These are phyloP conservation scores for Eugenia klotzschiana DNA, from an alignment of 441 rosid species.

Conservation along the genomic window DNA sequence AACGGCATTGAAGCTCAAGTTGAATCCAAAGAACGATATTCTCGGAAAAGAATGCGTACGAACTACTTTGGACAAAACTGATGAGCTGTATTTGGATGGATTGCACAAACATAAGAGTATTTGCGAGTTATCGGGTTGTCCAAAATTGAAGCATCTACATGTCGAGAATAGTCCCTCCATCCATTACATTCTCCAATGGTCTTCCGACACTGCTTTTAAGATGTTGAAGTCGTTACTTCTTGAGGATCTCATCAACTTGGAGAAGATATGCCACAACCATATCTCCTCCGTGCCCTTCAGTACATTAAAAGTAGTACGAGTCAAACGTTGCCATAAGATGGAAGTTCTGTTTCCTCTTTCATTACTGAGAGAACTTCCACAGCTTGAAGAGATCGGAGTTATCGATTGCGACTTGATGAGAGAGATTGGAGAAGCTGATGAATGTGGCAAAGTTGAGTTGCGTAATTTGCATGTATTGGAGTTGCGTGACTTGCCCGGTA, in stretches of 20 bases:
- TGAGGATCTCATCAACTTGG: rapidly evolving
- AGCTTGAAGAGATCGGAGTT: rapidly evolving
- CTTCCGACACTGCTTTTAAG: rapidly evolving
- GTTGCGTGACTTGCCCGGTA: rapidly evolving
- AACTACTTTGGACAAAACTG: too few species aligned
- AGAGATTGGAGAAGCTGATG: rapidly evolving
- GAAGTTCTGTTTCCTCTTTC: neutral
- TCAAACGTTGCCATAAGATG: rapidly evolving
- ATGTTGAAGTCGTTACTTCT: neutral
- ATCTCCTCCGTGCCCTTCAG: neutral
- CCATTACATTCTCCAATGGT: neutral
- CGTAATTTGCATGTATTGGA: neutral
- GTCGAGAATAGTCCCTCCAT: too few species aligned
- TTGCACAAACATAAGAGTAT: too few species aligned
- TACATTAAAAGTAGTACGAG: neutral
- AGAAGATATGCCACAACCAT: rapidly evolving
- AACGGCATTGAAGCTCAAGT: too few species aligned
- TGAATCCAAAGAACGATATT: too few species aligned
- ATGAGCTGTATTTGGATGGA: too few species aligned
- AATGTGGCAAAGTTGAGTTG: rapidly evolving
- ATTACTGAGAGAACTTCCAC: neutral
- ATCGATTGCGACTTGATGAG: neutral
- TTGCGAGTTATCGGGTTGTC: too few species aligned
- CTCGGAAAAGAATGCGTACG: too few species aligned
- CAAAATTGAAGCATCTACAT: too few species aligned